Base-by-base conservation (phyloP, 1,139 yeast species). In the Suhomyces choctaworum region DNA sequence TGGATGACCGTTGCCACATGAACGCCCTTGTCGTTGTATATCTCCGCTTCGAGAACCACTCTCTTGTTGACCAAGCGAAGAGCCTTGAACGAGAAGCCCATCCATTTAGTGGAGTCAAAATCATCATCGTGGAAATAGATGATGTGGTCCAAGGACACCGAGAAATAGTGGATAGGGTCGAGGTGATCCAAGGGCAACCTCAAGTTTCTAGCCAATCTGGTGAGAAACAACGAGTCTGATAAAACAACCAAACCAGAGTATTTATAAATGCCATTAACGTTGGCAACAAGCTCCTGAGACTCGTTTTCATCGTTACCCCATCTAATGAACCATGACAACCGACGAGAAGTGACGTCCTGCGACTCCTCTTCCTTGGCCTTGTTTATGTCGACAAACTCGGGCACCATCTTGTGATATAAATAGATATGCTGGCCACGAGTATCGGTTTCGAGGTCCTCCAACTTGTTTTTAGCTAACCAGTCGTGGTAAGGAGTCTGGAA, bases 141-240 rank as follows among this genome's bases (percentile, higher is more conserved):
- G 0, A 78, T 62, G 52, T 83, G 89, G 49, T 82, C 90, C 46
- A 84, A 59, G 11, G 85, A 78, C 7, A 80, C 82, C 27, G 81
- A 75, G 32, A 50, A 46, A 45, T 63, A 65, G 29, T 54, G 62
- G 17, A 51, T 45, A 19, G 56, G 71, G 59, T 52, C 45, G 14
- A 37, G 34, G 25, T 60, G 44, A 25, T 59, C 51, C 9, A 56
- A 41, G 3, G 39, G 42, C 12, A 63, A 36, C 11, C 69, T 47
- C 23, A 65, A 50, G 7, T 53, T 39, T 27, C 71, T 52, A 1
- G 58, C 60, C 30, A 64, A 41, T 1, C 81, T 60, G 12, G 77
- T 69, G 34, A 82, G 58, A 41, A 78, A 68, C 42, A 75, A 70
- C 8, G 80, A 70, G 55, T 84, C 94, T 0, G 85, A 71, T 16